Percentiles rank a stretch among this genome's conserved stretches.
Evolutionary conservation across 2,329 filamentous ascomycete genomes (phyloP).

Genomic region (Sclerotinia borealis): DNA sequence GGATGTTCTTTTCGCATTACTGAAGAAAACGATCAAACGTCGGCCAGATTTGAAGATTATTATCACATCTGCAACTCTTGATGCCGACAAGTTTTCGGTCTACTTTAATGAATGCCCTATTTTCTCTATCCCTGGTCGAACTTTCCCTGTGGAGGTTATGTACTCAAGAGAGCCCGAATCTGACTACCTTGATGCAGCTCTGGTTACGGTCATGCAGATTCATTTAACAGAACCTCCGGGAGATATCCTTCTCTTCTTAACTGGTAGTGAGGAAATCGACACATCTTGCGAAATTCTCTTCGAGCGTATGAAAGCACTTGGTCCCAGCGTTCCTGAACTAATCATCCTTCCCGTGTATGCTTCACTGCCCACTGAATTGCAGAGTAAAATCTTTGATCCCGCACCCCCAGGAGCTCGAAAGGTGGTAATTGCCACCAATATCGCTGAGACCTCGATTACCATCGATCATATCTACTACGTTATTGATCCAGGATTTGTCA

Average conservation of each 20-base stretch:
- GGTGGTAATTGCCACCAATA: slow-evolving; percentile 96
- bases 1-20: slow-evolving; percentile 85
- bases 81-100: slow-evolving; percentile 93
- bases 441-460: slow-evolving; percentile 95
- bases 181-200: slow-evolving; percentile 87
- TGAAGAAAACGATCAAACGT: slow-evolving; percentile 88
- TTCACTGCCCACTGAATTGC: slow-evolving; percentile 86
- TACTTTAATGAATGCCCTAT: slow-evolving; percentile 97
- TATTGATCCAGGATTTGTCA: slow-evolving; percentile 93
- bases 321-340: slow-evolving; percentile 83
- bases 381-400: slow-evolving; percentile 90
- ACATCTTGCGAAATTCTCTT: slow-evolving; percentile 87
- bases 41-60: slow-evolving; percentile 89
- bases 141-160: slow-evolving; percentile 91
- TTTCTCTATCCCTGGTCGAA: slow-evolving; percentile 91
- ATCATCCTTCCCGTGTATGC: slow-evolving; percentile 96
- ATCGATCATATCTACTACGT: slow-evolving; percentile 98
- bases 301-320: slow-evolving; percentile 93
- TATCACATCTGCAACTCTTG: slow-evolving; percentile 91
- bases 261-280: slow-evolving; percentile 96
- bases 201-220: slow-evolving; percentile 98
- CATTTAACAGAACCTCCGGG: slow-evolving; percentile 87
- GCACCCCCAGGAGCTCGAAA: slow-evolving; percentile 81
- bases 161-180: slow-evolving; percentile 93
- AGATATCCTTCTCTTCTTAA: slow-evolving; percentile 95